Conservation (phyloP, 257 asterid species). For the Rehmannia glutinosa region DNA sequence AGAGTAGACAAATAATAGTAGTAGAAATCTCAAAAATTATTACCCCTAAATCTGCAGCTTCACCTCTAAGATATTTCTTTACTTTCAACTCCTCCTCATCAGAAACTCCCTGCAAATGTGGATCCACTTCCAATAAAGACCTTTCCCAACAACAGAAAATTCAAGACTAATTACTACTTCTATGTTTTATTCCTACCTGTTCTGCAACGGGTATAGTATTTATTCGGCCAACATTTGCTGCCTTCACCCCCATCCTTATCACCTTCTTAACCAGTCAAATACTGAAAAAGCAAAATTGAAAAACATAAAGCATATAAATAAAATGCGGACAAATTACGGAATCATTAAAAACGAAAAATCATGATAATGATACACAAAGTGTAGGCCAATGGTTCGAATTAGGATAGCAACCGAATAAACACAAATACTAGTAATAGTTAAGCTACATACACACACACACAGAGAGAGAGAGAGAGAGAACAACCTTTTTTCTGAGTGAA, state of each 20-base stretch:
- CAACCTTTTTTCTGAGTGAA: too few species aligned
- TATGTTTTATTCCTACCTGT: slow-evolving; percentile 24
- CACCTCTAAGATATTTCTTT: slow-evolving; percentile 76
- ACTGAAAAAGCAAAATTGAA: neutral
- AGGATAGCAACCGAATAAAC: neutral
- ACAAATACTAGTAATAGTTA: too few species aligned
- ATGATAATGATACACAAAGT: too few species aligned
- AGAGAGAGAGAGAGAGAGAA: neutral
- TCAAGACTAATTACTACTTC: neutral
- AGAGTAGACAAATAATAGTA: neutral
- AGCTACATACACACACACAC: neutral
- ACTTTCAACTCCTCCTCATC: slow-evolving; percentile 57
- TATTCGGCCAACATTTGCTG: slow-evolving; percentile 13
- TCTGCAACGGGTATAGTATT: slow-evolving; percentile 13
- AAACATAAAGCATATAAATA: neutral
- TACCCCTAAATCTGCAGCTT: slow-evolving; percentile 71
- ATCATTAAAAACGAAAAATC: too few species aligned
- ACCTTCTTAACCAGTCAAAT: slow-evolving; percentile 5
- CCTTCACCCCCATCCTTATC: slow-evolving; percentile 37
- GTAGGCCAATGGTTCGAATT: too few species aligned
- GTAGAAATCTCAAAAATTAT: neutral
- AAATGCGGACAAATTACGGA: too few species aligned
- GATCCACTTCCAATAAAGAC: neutral
- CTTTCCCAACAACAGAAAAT: neutral
- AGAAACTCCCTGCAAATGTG: slow-evolving; percentile 38